Base-by-base conservation (phyloP, 345 rosid genomes). In the Limnanthes douglasii region DNA sequence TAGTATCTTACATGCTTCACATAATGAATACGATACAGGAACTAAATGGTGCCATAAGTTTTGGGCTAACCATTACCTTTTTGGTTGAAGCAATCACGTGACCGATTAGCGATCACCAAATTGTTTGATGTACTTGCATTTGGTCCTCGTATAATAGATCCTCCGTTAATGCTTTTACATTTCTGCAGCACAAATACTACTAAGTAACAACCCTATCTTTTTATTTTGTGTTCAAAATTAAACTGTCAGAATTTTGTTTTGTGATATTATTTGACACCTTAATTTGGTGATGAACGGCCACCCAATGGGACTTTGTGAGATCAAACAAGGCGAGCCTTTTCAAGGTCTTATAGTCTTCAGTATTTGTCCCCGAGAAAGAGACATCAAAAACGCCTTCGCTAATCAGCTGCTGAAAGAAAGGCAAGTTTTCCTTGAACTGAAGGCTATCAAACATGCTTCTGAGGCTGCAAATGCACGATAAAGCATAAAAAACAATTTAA, bases 351-450 rank as follows among this genome's bases (percentile, higher is more conserved):
- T 59, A 59, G 35, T 84, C 94, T 57, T 84, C 94, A 1, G 50
- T 47, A 52, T 68, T 65, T 34, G 42, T 41, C 64, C 60, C 69
- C 71, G 17, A 62, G 27, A 42, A 47, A 57, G 39, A 79, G 64
- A 64, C 40, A 46, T 80, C 92, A 58, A 84, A 84, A 29, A 84
- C 59, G 50, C 98, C 96, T 61, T 80, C 83, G 20, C 54, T 70
- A 29, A 80, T 81, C 54, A 90, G 65, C 31, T 70, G 57, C 56
- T 80, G 82, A 40, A 77, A 77, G 59, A 68, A 65, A 48, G 56
- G 51, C 56, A 71, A 44, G 56, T 78, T 78, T 60, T 84, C 88
- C 75, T 74, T 78, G 66, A 77, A 84, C 41, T 78, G 92, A 56
- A 59, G 59, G 64, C 94, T 75, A 46, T 66, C 72, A 24, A 84